These are phyloP conservation scores for Brettanomyces bruxellensis DNA, from an alignment of 805 yeast species.

Conservation along the genomic window DNA sequence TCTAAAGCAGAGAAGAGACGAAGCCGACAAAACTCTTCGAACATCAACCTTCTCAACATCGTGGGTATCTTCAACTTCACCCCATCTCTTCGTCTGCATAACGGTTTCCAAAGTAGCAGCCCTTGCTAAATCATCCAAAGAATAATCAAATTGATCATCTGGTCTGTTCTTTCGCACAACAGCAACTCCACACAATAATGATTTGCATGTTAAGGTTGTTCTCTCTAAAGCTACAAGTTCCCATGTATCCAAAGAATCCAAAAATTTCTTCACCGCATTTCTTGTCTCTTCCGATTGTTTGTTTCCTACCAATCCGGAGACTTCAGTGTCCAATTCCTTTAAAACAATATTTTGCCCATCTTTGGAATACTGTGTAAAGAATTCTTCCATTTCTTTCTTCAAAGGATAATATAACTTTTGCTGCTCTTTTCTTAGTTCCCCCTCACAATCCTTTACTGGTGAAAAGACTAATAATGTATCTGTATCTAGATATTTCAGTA, in stretches of 20 bases:
- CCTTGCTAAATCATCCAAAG: constrained; percentile 64
- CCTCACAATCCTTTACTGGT: constrained; percentile 74
- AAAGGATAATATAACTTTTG: constrained; percentile 69
- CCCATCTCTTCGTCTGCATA: constrained; percentile 88
- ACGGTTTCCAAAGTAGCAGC: constrained; percentile 76
- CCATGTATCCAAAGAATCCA: constrained; percentile 56
- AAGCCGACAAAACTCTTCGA: constrained; percentile 71
- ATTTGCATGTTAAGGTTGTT: constrained; percentile 78
- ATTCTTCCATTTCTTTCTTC: constrained; percentile 55
- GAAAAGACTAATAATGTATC: constrained; percentile 87
- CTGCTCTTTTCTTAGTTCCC: constrained; percentile 71
- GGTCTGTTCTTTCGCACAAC: constrained; percentile 40
- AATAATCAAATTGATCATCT: constrained; percentile 23
- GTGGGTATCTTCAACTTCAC: constrained; percentile 97
- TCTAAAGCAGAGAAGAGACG: constrained; percentile 37
- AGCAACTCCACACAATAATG: constrained; percentile 74
- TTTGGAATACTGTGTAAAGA: constrained; percentile 35
- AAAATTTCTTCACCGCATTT: constrained; percentile 55
- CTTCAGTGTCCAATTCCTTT: constrained; percentile 67
- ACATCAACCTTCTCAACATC: constrained; percentile 94
- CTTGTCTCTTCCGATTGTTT: constrained; percentile 53
- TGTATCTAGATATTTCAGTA: constrained; percentile 84
- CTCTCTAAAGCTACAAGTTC: constrained; percentile 84
- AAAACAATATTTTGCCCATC: constrained; percentile 29
- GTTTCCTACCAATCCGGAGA: constrained; percentile 76